phyloP scores from a whole-genome alignment of 169 alveolate species.

The Perkinsus olseni region DNA sequence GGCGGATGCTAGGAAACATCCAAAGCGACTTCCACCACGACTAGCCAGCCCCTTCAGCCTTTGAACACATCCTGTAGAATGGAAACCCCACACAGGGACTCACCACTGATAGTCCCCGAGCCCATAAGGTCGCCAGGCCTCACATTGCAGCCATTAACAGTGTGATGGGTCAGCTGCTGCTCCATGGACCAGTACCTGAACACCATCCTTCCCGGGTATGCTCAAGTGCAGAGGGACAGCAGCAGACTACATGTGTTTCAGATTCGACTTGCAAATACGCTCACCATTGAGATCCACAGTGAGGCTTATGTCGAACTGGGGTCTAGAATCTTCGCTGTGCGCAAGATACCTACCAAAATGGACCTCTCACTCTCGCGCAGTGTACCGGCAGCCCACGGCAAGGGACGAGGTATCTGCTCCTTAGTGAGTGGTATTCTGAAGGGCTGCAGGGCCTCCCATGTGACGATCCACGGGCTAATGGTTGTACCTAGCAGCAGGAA shows the following conservation, averaged over 20 bases:
- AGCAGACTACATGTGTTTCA: conserved; percentile 18
- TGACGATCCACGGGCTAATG: conserved; percentile 70
- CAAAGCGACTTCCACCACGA: too few relatives aligned
- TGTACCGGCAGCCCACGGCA: background rate
- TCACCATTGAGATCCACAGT: background rate
- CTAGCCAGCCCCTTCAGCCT: too few relatives aligned
- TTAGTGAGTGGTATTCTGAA: conserved; percentile 17
- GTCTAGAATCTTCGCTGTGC: background rate
- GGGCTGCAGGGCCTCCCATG: conserved; percentile 58
- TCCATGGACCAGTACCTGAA: conserved; percentile 53
- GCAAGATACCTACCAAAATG: background rate
- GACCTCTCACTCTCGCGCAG: background rate
- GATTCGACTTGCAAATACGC: background rate
- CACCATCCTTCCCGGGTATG: background rate
- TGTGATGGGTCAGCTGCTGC: conserved; percentile 59
- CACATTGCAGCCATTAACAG: conserved; percentile 57
- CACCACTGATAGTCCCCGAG: conserved; percentile 53
- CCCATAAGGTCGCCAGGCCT: conserved; percentile 62
- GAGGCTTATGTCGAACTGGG: background rate
- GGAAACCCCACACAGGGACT: background rate
- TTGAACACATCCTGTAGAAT: too few relatives aligned
- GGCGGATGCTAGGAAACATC: too few relatives aligned
- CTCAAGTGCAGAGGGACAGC: background rate
- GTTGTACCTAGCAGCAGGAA: conserved; percentile 43
- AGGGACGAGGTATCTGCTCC: background rate